phyloP scores from a whole-genome alignment of 495 filamentous ascomycete species.

The Elasticomyces elasticus region DNA sequence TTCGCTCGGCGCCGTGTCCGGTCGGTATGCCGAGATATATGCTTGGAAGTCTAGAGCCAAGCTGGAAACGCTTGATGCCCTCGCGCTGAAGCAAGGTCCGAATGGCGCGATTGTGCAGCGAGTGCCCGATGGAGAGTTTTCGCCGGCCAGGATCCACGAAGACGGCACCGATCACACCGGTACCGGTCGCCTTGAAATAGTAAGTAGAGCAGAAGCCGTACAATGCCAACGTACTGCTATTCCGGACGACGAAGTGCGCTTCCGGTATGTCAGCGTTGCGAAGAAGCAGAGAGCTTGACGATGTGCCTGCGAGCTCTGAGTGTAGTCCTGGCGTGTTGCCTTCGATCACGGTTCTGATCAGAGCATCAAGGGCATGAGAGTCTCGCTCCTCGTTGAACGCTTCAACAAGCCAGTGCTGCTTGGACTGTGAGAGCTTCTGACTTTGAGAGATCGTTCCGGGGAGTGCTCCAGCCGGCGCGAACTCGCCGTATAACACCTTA shows the following conservation, averaged over 20 bases:
- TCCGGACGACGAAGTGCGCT: slow-evolving; percentile 80
- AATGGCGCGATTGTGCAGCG: slow-evolving; percentile 71
- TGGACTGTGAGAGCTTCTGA: slow-evolving; percentile 67
- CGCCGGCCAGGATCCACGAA: slow-evolving; percentile 75
- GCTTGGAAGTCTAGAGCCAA: slow-evolving; percentile 66
- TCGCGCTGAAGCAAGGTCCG: slow-evolving; percentile 57
- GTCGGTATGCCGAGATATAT: slow-evolving; percentile 71
- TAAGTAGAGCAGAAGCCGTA: slow-evolving; percentile 89
- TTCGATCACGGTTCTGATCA: slow-evolving; percentile 54
- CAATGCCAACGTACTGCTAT: slow-evolving; percentile 74
- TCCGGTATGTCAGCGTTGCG: slow-evolving; percentile 58
- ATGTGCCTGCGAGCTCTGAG: slow-evolving; percentile 54
- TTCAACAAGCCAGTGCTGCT: slow-evolving; percentile 85
- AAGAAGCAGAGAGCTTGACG: slow-evolving; percentile 65
- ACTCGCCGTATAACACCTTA: slow-evolving; percentile 68
- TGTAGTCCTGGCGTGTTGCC: slow-evolving; percentile 46
- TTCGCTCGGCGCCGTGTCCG: slow-evolving; percentile 39
- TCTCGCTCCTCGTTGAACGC: slow-evolving; percentile 71
- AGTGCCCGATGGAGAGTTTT: slow-evolving; percentile 77
- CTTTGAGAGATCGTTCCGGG: slow-evolving; percentile 76
- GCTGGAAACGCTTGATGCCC: slow-evolving; percentile 63
- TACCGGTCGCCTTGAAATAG: slow-evolving; percentile 55
- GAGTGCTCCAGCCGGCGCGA: slow-evolving; percentile 58
- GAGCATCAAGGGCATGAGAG: slow-evolving; percentile 52
- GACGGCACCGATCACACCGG: slow-evolving; percentile 69